Percentiles rank a stretch among this genome's conserved stretches.
Evolutionary conservation across 2,329 filamentous ascomycete genomes (phyloP).

Genomic region (Pseudopithomyces chartarum): DNA sequence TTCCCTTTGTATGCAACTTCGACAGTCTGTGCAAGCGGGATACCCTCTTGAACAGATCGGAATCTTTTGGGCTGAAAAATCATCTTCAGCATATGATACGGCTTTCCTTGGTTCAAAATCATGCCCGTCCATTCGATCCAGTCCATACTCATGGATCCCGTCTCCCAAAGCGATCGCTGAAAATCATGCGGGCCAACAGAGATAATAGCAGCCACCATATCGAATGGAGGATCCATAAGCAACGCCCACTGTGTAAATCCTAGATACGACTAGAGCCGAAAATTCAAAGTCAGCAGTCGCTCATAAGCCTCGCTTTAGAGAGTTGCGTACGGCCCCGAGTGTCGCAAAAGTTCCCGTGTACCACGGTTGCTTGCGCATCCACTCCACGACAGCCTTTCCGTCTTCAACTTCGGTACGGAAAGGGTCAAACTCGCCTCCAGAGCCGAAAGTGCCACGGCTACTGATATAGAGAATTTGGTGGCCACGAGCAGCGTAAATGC

Average conservation of each 20-base stretch:
- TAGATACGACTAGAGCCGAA: conserved; percentile 8
- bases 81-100: background rate
- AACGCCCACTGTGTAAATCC: conserved; percentile 20
- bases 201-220: conserved; percentile 16
- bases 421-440: conserved; percentile 14
- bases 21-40: conserved; percentile 8
- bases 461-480: conserved; percentile 17
- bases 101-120: conserved; percentile 10
- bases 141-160: conserved; percentile 15
- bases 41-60: conserved; percentile 4
- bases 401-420: conserved; percentile 17
- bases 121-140: conserved; percentile 11
- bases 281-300: too few species aligned
- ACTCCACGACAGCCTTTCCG: conserved; percentile 15
- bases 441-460: conserved; percentile 19
- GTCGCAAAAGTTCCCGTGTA: background rate
- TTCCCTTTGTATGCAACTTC: background rate
- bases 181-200: conserved; percentile 14
- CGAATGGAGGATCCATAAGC: conserved; percentile 13
- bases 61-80: background rate
- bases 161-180: conserved; percentile 6
- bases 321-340: too few species aligned
- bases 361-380: conserved; percentile 15
- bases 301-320: too few species aligned
- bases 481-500: conserved; percentile 14